A percentile compares a stretch with the other conserved stretches of the same genome.
phyloP scores from a whole-genome alignment of 257 asterid genomes.

The Solanum paucissectum region DNA sequence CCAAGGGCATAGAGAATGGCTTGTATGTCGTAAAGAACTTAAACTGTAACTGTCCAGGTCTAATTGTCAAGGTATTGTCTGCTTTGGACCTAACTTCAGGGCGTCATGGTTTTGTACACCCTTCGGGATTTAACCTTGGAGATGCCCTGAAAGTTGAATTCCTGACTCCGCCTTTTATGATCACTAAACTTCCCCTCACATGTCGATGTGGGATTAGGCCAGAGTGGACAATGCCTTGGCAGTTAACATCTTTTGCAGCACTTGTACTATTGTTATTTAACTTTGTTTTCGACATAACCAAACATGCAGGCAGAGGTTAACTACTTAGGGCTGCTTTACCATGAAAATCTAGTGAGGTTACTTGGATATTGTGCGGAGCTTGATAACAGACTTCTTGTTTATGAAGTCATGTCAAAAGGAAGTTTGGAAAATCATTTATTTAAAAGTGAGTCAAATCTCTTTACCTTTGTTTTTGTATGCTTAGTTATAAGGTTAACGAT shows the following conservation, averaged over 20 bases:
- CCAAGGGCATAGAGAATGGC: constrained; percentile 18
- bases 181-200: neutral
- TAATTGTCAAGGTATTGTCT: neutral
- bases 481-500: too few relatives aligned
- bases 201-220: neutral
- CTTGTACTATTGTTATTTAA: neutral
- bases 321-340: constrained; percentile 2
- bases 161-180: neutral
- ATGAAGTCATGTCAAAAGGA: constrained; percentile 8
- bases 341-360: neutral
- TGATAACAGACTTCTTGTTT: constrained; percentile 1
- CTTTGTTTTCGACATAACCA: neutral
- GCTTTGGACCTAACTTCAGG: neutral
- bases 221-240: neutral
- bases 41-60: neutral
- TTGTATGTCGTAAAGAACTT: neutral
- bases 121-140: neutral
- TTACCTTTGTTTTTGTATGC: neutral
- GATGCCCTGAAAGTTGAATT: neutral
- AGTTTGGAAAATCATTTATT: constrained; percentile 9
- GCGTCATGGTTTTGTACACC: neutral
- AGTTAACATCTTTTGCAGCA: neutral
- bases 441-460: neutral
- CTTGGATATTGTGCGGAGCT: neutral
- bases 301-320: constrained; percentile 4